Base-by-base conservation (phyloP, 331 rosid genomes). In the Saraca asoca region DNA sequence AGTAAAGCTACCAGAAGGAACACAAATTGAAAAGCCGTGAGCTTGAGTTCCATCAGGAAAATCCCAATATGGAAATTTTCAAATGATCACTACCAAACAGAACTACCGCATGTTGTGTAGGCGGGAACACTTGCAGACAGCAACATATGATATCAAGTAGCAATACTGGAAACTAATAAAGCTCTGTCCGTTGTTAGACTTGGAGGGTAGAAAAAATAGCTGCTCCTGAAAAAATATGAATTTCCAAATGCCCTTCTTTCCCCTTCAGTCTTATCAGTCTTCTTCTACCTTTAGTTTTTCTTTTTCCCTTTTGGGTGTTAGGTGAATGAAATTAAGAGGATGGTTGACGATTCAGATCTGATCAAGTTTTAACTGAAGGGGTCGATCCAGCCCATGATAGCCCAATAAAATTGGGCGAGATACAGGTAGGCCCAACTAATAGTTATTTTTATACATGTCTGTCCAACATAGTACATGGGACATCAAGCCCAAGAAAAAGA, bases 311-410 rank as follows among this genome's bases (percentile, higher is more conserved):
- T 24, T 24, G 7, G 37, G 51, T 15, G 15, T 51, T 70, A 52
- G 81, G 81, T 64, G 62, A 52, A 49, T 63, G 53, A 39, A 34
- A 20, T 77, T 42, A 68, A 45, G 64, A 55, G 19, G 39, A 15
- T 0, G 12, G n/a, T 0, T 17, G 29, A 11, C 53, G 11, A 6
- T 38, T n/a, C 5, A 6, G 7, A 6, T 43, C 19, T 29, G 50
- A 20, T 29, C 20, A 37, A 12, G 17, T n/a, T n/a, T 5, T 0
- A 51, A 42, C 33, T 9, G 9, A 13, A 9, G 41, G 33, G 72
- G 43, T 44, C 9, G 29, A 12, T 5, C 41, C 13, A 42, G n/a
- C 46, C 46, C 13, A 42, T 3, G 5, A 42, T 12, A 2, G 61
- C 61, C 71, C 71, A 66, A 18, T 4, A 13, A 12, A 9, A 4